Evolutionary conservation across 2,329 filamentous ascomycete genomes (phyloP).

Genomic region (Nannizziopsis barbatae): DNA sequence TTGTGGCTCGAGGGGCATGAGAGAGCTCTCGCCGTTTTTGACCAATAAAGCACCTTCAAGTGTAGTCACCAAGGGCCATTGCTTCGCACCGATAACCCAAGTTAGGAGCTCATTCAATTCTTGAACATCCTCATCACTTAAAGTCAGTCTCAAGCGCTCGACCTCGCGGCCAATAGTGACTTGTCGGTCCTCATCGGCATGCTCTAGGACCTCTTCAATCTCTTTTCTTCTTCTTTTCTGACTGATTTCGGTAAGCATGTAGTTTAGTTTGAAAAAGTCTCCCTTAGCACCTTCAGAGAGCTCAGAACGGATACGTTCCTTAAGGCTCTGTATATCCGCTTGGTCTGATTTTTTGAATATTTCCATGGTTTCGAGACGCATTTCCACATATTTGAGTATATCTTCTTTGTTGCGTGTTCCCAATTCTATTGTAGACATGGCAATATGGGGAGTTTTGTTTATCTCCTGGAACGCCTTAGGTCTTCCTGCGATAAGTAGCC

Average conservation of each 20-base stretch:
- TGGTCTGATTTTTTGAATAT: slow-evolving; percentile 17
- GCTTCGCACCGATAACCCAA: slow-evolving; percentile 20
- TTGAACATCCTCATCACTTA: slow-evolving; percentile 20
- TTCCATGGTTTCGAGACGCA: slow-evolving; percentile 21
- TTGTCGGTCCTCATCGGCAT: slow-evolving; percentile 18
- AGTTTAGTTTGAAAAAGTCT: slow-evolving; percentile 22
- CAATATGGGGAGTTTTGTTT: slow-evolving; percentile 11
- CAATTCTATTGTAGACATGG: slow-evolving; percentile 15
- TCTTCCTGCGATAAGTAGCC: slow-evolving; percentile 17
- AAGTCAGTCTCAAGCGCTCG: slow-evolving; percentile 18
- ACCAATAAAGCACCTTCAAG: slow-evolving; percentile 19
- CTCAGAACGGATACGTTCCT: slow-evolving; percentile 16
- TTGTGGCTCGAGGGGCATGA: slow-evolving; percentile 19
- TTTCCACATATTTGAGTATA: slow-evolving; percentile 19
- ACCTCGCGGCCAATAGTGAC: slow-evolving; percentile 21
- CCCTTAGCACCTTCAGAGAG: slow-evolving; percentile 19
- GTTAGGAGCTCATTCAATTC: slow-evolving; percentile 23
- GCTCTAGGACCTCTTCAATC: slow-evolving; percentile 20
- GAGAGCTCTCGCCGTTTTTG: slow-evolving; percentile 19
- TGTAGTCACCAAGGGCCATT: slow-evolving; percentile 15
- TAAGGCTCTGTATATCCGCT: slow-evolving; percentile 16
- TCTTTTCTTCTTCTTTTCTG: slow-evolving; percentile 21
- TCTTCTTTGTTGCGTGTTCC: slow-evolving; percentile 18
- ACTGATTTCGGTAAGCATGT: slow-evolving; percentile 20
- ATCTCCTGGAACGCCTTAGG: slow-evolving; percentile 17